These are phyloP conservation scores for Albifimbria verrucaria DNA, from an alignment of 2,329 filamentous ascomycete species.

Conservation along the genomic window DNA sequence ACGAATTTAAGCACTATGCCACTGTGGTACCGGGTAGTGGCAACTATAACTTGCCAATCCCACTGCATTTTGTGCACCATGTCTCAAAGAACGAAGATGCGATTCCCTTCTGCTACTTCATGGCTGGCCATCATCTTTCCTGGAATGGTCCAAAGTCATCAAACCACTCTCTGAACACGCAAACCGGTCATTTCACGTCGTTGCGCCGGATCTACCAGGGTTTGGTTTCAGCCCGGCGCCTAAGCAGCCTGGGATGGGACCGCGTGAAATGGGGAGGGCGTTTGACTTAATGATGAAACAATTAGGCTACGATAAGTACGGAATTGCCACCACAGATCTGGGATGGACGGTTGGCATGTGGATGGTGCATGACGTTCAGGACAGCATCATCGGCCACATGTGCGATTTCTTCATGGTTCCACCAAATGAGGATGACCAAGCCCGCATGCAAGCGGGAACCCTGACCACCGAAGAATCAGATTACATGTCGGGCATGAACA, in stretches of 20 bases:
- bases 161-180: background rate
- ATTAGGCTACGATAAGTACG: slow-evolving; percentile 14
- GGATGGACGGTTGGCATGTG: slow-evolving; percentile 10
- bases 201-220: slow-evolving; percentile 14
- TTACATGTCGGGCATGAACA: background rate
- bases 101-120: slow-evolving; percentile 11
- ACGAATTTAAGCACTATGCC: slow-evolving; percentile 19
- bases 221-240: slow-evolving; percentile 17
- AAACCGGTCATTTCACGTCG: slow-evolving; percentile 10
- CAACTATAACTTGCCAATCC: slow-evolving; percentile 6
- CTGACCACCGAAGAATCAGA: slow-evolving; percentile 1
- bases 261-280: slow-evolving; percentile 7
- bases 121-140: slow-evolving; percentile 6
- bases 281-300: slow-evolving; percentile 12
- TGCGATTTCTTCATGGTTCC: background rate
- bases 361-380: slow-evolving; percentile 4
- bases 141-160: slow-evolving; percentile 6
- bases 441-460: background rate
- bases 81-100: slow-evolving; percentile 5
- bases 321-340: slow-evolving; percentile 10
- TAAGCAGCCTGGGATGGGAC: slow-evolving; percentile 7
- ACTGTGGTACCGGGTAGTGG: slow-evolving; percentile 8
- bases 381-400: slow-evolving; percentile 9
- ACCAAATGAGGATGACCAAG: background rate
- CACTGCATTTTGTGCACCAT: slow-evolving; percentile 14